Percentiles rank a stretch among this genome's conserved stretches.
These are phyloP conservation scores for Inga laurina DNA, from an alignment of 306 rosid species.

Conservation along the genomic window DNA sequence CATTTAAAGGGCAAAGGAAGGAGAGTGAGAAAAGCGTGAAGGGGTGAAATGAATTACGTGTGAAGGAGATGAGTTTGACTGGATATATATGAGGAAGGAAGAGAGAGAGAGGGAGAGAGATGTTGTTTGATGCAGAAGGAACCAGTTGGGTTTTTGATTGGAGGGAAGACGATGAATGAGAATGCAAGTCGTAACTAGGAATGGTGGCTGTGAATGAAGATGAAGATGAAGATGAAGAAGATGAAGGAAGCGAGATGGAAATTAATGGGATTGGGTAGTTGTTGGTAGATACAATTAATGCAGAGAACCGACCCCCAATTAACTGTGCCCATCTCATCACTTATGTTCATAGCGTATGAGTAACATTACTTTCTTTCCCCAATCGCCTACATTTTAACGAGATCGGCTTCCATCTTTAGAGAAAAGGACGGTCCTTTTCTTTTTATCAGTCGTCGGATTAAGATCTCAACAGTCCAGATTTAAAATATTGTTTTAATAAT, in stretches of 20 bases:
- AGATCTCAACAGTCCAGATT: too few species aligned
- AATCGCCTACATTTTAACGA: too few species aligned
- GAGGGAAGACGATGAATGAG: not conserved
- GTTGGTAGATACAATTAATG: constrained; percentile 65
- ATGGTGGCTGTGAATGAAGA: not conserved
- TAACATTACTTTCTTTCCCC: too few species aligned
- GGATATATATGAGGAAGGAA: not conserved
- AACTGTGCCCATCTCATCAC: not conserved
- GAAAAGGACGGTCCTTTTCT: too few species aligned
- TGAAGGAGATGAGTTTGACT: constrained; percentile 61
- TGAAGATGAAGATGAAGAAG: not conserved
- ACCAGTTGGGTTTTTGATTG: not conserved
- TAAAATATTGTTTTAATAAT: too few species aligned
- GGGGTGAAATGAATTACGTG: constrained; percentile 46
- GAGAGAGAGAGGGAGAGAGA: constrained; percentile 2
- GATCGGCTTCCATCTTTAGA: too few species aligned
- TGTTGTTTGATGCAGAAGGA: constrained; percentile 55
- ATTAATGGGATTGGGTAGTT: constrained; percentile 60
- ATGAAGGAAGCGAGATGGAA: not conserved
- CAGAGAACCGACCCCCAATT: constrained; percentile 48
- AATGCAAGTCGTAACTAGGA: not conserved
- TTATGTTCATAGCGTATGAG: too few species aligned
- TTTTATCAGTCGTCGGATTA: too few species aligned
- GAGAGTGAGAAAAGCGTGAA: constrained; percentile 50
- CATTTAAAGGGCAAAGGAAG: constrained; percentile 11